These are phyloP conservation scores for Neurospora sp. DNA, from an alignment of 495 filamentous ascomycete species.

Conservation along the genomic window DNA sequence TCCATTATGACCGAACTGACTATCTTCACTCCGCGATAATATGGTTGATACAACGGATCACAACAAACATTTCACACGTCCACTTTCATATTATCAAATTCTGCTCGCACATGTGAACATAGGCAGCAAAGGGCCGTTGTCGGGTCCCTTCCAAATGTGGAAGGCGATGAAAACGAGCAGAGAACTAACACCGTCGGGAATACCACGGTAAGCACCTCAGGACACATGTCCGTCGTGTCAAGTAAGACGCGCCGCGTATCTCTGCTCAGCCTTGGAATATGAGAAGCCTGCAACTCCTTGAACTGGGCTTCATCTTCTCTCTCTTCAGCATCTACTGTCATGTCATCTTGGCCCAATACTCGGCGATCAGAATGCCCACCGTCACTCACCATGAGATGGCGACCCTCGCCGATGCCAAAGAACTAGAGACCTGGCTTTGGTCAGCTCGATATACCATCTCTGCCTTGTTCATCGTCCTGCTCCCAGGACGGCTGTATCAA, in stretches of 20 bases:
- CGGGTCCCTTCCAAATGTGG: not conserved
- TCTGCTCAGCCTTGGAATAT: not conserved
- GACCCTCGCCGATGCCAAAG: not conserved
- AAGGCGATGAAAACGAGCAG: not conserved
- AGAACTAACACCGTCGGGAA: not conserved
- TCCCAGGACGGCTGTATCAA: conserved; percentile 3
- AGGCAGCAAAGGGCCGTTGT: not conserved
- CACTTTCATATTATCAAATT: not conserved
- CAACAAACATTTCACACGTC: not conserved
- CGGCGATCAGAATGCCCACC: not conserved
- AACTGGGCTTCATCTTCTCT: not conserved
- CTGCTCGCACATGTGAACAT: not conserved
- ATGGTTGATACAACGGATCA: not conserved
- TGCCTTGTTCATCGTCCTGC: conserved; percentile 5
- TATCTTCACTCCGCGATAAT: not conserved
- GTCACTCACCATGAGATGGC: not conserved
- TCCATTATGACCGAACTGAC: not conserved
- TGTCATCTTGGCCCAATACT: not conserved
- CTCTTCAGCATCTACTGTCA: not conserved
- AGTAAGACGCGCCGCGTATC: not conserved
- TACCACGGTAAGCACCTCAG: not conserved
- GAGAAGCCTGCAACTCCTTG: not conserved
- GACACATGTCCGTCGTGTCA: not conserved
- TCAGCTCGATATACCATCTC: not conserved
- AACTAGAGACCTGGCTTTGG: not conserved